Percentiles rank a stretch among this genome's conserved stretches.
These are phyloP conservation scores for Suillus variegatus DNA, from an alignment of 768 basidiomycete species.

Conservation along the genomic window DNA sequence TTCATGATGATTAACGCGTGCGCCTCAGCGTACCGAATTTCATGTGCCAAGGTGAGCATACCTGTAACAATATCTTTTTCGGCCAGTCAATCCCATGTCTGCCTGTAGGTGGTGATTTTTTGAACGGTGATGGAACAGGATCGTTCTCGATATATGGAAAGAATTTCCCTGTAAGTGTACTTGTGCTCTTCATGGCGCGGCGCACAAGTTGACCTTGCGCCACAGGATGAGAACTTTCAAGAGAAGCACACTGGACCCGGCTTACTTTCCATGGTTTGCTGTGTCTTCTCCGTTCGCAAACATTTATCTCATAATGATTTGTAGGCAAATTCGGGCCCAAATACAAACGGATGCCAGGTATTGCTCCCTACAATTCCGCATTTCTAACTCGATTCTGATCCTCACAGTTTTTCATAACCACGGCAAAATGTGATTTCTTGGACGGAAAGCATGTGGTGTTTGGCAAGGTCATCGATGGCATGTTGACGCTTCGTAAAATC, in stretches of 20 bases:
- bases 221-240: conserved; percentile 91
- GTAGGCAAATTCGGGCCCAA: conserved; percentile 92
- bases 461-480: conserved; percentile 86
- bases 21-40: conserved; percentile 77
- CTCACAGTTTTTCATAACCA: conserved; percentile 92
- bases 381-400: background rate
- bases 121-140: conserved; percentile 94
- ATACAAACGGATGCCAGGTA: conserved; percentile 92
- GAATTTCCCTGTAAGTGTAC: conserved; percentile 74
- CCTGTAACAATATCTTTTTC: background rate
- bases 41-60: conserved; percentile 85
- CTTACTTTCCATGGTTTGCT: conserved; percentile 84
- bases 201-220: background rate
- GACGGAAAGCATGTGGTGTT: conserved; percentile 96
- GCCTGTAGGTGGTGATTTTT: conserved; percentile 82
- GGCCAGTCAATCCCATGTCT: conserved; percentile 5
- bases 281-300: background rate
- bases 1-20: conserved; percentile 15
- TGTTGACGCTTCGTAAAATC: conserved; percentile 94
- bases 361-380: background rate
- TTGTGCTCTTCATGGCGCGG: background rate
- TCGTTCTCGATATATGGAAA: conserved; percentile 97
- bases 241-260: conserved; percentile 88
- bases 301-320: conserved; percentile 9
- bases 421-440: conserved; percentile 91